A percentile compares a stretch with the other conserved stretches of the same genome.
Conservation (phyloP, 139 green algal species). For the Closterium sp. region DNA sequence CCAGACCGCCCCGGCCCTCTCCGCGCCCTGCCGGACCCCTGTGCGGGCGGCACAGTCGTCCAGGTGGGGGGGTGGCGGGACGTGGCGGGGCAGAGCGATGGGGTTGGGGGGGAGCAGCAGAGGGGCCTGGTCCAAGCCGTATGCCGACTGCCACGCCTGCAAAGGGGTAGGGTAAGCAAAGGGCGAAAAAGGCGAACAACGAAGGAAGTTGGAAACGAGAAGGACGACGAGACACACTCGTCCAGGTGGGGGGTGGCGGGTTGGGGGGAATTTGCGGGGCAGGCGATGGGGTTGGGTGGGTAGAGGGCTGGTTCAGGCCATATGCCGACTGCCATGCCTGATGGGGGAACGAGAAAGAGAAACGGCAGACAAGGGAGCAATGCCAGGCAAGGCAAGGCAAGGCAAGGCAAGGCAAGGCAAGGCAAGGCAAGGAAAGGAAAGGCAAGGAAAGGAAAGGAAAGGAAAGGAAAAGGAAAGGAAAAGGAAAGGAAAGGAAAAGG, state of each 20-base stretch:
- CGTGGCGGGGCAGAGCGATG: not conserved
- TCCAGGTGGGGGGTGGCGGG: too few species aligned
- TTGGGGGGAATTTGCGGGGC: not conserved
- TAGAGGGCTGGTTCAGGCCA: too few species aligned
- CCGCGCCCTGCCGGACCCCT: not conserved
- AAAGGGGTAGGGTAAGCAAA: not conserved
- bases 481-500: too few species aligned
- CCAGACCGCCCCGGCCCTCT: not conserved
- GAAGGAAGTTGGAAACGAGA: not conserved
- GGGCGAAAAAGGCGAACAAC: too few species aligned
- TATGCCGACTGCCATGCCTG: too few species aligned
- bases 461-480: too few species aligned
- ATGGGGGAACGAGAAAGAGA: too few species aligned
- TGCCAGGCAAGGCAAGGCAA: too few species aligned
- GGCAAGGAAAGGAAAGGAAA: not conserved
- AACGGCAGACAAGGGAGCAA: too few species aligned
- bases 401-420: not conserved
- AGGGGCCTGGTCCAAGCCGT: not conserved
- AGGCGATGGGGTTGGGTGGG: not conserved
- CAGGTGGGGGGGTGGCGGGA: not conserved
- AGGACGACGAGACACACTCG: not conserved
- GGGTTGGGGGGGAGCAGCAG: not conserved
- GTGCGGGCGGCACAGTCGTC: not conserved
- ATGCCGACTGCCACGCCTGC: not conserved
- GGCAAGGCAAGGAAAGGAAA: not conserved